phyloP scores from a whole-genome alignment of 306 rosid species.

The Ormosia emarginata region DNA sequence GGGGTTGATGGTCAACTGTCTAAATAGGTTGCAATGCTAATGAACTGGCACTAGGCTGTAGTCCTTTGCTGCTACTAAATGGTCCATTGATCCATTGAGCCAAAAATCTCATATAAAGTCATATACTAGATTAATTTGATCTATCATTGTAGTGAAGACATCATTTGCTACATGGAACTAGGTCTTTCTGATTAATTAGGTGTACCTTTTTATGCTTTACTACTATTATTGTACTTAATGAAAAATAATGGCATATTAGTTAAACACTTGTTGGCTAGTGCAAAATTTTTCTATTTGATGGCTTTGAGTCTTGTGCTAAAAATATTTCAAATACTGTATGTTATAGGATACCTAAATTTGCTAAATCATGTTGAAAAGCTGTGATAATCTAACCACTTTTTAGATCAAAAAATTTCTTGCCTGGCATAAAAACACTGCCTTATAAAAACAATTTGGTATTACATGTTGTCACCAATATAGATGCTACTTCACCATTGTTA shows the following conservation, averaged over 20 bases:
- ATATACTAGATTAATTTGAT: background rate
- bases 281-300: background rate
- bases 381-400: too few species aligned
- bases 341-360: conserved; percentile 5
- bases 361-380: background rate
- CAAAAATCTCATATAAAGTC: background rate
- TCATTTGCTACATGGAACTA: background rate
- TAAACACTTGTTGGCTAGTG: conserved; percentile 1
- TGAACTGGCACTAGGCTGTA: too few species aligned
- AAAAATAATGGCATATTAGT: background rate
- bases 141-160: background rate
- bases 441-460: too few species aligned
- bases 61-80: too few species aligned
- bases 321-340: background rate
- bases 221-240: background rate
- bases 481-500: conserved; percentile 7
- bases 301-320: background rate
- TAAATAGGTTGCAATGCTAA: too few species aligned
- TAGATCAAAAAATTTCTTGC: too few species aligned
- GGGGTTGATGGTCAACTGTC: too few species aligned
- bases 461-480: too few species aligned
- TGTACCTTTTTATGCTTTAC: background rate
- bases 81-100: too few species aligned
- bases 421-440: too few species aligned
- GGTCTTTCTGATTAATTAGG: background rate